Evolutionary conservation across 108 stramenopile species (phyloP).

Genomic region (Parietichytrium sp.): DNA sequence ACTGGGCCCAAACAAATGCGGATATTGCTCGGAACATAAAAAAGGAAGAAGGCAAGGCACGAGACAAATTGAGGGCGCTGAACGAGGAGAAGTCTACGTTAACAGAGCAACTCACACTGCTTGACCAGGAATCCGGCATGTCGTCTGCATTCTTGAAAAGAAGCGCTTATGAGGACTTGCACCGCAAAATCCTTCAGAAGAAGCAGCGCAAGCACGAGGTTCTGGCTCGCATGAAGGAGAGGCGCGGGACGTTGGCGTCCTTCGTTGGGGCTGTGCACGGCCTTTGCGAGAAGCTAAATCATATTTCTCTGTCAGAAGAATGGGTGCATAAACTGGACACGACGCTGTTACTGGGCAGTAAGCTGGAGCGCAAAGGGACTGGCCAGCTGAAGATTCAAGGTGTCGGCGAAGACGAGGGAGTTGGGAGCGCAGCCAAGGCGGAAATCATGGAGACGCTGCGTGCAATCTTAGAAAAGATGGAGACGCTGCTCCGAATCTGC

Average conservation of each 20-base stretch:
- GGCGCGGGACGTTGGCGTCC: not conserved
- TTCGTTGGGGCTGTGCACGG: not conserved
- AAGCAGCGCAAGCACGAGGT: slow-evolving; percentile 10
- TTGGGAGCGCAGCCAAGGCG: too few relatives aligned
- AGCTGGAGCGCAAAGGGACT: too few relatives aligned
- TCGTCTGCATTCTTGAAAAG: not conserved
- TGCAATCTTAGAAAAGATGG: too few relatives aligned
- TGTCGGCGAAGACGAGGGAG: too few relatives aligned
- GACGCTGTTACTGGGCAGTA: too few relatives aligned
- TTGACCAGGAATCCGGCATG: not conserved
- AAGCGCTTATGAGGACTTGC: slow-evolving; percentile 3
- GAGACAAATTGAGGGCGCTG: not conserved
- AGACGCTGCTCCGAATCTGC: too few relatives aligned
- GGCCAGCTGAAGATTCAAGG: too few relatives aligned
- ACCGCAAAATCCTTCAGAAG: not conserved
- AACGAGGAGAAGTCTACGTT: not conserved
- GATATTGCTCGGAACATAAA: not conserved
- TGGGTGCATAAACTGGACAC: slow-evolving; percentile 11
- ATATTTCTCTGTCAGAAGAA: not conserved
- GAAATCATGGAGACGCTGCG: too few relatives aligned
- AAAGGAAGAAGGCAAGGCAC: slow-evolving; percentile 1
- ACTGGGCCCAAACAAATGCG: slow-evolving; percentile 34
- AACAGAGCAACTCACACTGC: not conserved
- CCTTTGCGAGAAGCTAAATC: not conserved
- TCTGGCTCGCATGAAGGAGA: not conserved